Conservation (phyloP, 805 yeast genomes). For the Zygosaccharomyces siamensis region DNA sequence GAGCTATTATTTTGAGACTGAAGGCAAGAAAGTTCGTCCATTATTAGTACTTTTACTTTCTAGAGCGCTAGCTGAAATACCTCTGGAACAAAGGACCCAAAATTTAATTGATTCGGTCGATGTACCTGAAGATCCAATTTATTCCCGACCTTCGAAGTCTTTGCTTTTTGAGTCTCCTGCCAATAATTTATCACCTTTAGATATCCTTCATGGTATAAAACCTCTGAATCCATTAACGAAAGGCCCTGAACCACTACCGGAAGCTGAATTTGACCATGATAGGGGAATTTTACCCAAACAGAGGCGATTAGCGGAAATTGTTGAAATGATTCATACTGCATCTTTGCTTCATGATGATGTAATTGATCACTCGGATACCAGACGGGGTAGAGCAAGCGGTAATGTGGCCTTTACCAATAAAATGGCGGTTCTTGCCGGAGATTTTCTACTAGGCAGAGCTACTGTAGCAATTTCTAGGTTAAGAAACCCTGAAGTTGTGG, state of each 20-base stretch:
- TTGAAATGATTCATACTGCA: slow-evolving; percentile 98
- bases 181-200: slow-evolving; percentile 63
- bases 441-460: slow-evolving; percentile 90
- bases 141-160: slow-evolving; percentile 51
- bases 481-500: slow-evolving; percentile 96
- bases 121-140: slow-evolving; percentile 61
- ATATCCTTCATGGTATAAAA: slow-evolving; percentile 81
- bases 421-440: slow-evolving; percentile 97
- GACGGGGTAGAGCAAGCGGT: slow-evolving; percentile 89
- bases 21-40: slow-evolving; percentile 94
- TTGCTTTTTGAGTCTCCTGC: slow-evolving; percentile 54
- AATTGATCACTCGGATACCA: slow-evolving; percentile 79
- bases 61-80: slow-evolving; percentile 74
- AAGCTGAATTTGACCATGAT: slow-evolving; percentile 41
- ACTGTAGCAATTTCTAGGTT: slow-evolving; percentile 91
- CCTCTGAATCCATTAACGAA: slow-evolving; percentile 86
- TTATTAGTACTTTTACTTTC: slow-evolving; percentile 77
- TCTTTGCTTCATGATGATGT: slow-evolving; percentile 94
- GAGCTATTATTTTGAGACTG: slow-evolving; percentile 92
- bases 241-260: slow-evolving; percentile 69
- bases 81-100: slow-evolving; percentile 60
- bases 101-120: slow-evolving; percentile 57
- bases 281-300: slow-evolving; percentile 90
- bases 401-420: slow-evolving; percentile 92
- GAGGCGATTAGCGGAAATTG: slow-evolving; percentile 91